Percentiles rank a stretch among this genome's conserved stretches.
Evolutionary conservation across 352 stramenopile genomes (phyloP).

Genomic region (Pythium guiyangense): DNA sequence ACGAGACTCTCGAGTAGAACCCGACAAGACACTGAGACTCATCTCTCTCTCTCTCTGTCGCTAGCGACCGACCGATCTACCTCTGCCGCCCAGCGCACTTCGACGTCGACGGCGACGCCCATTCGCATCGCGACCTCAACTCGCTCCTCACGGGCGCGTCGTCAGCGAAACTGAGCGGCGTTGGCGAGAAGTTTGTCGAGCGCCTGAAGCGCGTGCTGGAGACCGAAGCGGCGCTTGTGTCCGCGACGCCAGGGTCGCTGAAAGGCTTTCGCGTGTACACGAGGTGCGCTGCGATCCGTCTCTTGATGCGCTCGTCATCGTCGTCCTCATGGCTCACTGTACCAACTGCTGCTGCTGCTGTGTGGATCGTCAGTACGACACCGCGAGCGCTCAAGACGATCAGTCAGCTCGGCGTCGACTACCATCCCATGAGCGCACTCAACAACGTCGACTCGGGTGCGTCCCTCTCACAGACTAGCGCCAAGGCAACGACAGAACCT

Average conservation of each 20-base stretch:
- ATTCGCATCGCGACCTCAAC: conserved; percentile 15
- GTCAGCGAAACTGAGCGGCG: conserved; percentile 13
- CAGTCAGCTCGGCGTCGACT: conserved; percentile 29
- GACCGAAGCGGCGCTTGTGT: conserved; percentile 8
- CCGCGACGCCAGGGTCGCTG: neutral
- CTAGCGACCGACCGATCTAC: conserved; percentile 32
- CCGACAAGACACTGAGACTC: too few species aligned
- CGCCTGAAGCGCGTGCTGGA: conserved; percentile 23
- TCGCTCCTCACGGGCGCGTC: conserved; percentile 8
- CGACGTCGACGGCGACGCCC: conserved; percentile 22
- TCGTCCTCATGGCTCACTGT: neutral
- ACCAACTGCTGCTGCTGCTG: neutral
- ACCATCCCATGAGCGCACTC: conserved; percentile 34
- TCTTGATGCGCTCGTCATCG: too few species aligned
- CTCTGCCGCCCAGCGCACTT: conserved; percentile 35
- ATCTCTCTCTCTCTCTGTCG: neutral
- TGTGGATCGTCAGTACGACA: conserved; percentile 19
- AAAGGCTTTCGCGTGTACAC: conserved; percentile 34
- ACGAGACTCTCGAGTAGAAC: too few species aligned
- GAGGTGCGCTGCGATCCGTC: conserved; percentile 15
- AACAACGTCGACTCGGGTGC: conserved; percentile 38
- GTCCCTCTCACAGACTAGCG: neutral
- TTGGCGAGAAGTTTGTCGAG: conserved; percentile 20
- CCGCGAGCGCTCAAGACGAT: conserved; percentile 39
- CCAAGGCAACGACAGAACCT: too few species aligned